Base-by-base conservation (phyloP, 1,284 basidiomycete species). In the Cutaneotrichosporon daszewskae region DNA sequence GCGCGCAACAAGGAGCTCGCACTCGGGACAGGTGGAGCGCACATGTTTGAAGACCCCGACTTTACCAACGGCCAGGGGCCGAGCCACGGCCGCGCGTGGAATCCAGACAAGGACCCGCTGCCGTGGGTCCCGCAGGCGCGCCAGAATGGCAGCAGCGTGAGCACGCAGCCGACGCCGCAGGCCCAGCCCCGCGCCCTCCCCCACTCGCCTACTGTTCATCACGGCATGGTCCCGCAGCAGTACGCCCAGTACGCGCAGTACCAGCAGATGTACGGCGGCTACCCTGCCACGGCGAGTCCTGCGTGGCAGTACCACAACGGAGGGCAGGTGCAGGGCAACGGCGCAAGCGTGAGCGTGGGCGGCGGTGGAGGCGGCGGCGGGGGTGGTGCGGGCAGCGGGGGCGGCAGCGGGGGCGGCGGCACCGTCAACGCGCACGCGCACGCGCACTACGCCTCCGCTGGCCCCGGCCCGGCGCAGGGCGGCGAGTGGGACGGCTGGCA, bases 1-100 rank as follows among this genome's bases (percentile, higher is more conserved):
- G 11, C 52, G 54, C 57, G 23, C n/a, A 33, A 17, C 26, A 69
- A 69, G 49, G 54, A 62, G 39, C 52, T 62, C 5, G 58, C 54
- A 4, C 50, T 66, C 22, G 66, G 66, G 31, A 57, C 32, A 16
- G 26, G 17, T 3, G n/a, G 8, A 12, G 35, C 23, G 9, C 19
- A 31, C 27, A 32, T 23, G 19, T 11, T 13, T 2, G 27, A 27
- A 6, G 56, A 24, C n/a, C 34, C 41, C 18, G 20, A 37, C 42
- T 14, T 29, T 9, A 18, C 13, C 16, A 27, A 25, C 17, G 37
- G 24, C 23, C 8, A 10, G 12, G 49, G 49, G 4, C 52, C 52
- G 11, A 50, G 47, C 23, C 18, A 18, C 22, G 51, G 51, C 28
- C 18, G 14, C 9, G 18, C 47, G 13, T 53, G 51, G 51, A 42